phyloP scores from a whole-genome alignment of 371 early-diverging fungal species.

The Lichtheimia corymbifera region DNA sequence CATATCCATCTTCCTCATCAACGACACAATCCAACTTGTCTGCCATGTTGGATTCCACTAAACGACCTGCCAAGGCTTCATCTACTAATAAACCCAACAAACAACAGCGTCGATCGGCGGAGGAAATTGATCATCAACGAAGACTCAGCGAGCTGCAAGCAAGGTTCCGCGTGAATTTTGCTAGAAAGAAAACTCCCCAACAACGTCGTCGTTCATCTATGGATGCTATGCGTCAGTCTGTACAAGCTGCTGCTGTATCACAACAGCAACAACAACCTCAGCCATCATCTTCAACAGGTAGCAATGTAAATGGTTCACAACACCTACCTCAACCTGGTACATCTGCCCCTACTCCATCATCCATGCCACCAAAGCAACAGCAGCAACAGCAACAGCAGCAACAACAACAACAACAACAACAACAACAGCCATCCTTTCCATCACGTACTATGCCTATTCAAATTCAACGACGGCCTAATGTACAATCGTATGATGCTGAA shows the following conservation, averaged over 20 bases:
- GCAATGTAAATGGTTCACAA: background rate
- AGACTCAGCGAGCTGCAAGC: constrained; percentile 32
- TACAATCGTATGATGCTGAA: constrained; percentile 36
- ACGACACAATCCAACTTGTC: constrained; percentile 22
- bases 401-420: background rate
- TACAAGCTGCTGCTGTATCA: background rate
- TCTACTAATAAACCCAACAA: background rate
- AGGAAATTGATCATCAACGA: constrained; percentile 25
- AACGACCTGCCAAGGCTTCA: too few relatives aligned
- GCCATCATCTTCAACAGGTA: background rate
- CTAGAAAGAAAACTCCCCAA: constrained; percentile 24
- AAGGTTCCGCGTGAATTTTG: constrained; percentile 33
- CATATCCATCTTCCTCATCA: background rate
- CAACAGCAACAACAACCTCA: too few relatives aligned
- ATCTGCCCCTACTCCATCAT: background rate
- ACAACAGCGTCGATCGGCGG: constrained; percentile 6
- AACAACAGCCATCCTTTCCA: constrained; percentile 13
- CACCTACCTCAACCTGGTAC: constrained; percentile 3
- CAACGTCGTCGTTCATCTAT: constrained; percentile 3
- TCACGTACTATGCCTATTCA: constrained; percentile 33
- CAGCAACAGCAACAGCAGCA: background rate
- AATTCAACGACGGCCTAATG: constrained; percentile 23
- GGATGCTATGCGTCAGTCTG: background rate
- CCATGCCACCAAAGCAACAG: background rate
- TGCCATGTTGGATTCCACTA: constrained; percentile 18